These are phyloP conservation scores for Zymoseptoria brevis DNA, from an alignment of 2,329 filamentous ascomycete genomes.

Conservation along the genomic window DNA sequence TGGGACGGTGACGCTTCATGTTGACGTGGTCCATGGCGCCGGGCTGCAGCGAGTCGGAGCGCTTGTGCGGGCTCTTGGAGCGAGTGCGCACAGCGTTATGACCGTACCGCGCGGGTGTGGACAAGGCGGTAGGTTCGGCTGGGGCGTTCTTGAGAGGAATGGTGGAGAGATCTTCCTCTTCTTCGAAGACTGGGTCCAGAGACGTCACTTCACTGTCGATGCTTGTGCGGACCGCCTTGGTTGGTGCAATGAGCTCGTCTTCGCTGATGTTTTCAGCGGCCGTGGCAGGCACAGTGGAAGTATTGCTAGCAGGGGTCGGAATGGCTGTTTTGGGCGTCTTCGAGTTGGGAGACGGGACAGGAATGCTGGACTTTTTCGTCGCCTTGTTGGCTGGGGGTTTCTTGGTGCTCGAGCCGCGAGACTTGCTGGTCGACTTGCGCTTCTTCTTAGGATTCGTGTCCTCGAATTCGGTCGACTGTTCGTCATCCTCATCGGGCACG, in stretches of 20 bases:
- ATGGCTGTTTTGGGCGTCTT: neutral
- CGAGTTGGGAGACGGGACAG: neutral
- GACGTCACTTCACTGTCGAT: slow-evolving; percentile 22
- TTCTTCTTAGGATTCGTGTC: slow-evolving; percentile 22
- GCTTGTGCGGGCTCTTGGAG: slow-evolving; percentile 21
- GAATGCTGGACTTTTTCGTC: slow-evolving; percentile 2
- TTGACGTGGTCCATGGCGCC: slow-evolving; percentile 10
- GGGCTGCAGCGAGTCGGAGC: slow-evolving; percentile 11
- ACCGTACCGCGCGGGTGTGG: slow-evolving; percentile 23
- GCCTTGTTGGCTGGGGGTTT: slow-evolving; percentile 16
- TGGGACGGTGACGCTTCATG: slow-evolving; percentile 16
- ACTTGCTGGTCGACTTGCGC: slow-evolving; percentile 24
- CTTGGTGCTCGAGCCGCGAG: slow-evolving; percentile 5
- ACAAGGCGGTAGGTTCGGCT: slow-evolving; percentile 21
- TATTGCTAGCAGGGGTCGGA: neutral
- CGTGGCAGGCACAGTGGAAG: neutral
- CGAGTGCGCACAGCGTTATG: slow-evolving; percentile 16
- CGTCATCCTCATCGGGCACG: slow-evolving; percentile 3
- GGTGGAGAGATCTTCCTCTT: slow-evolving; percentile 23
- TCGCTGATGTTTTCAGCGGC: slow-evolving; percentile 22
- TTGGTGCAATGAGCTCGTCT: slow-evolving; percentile 15
- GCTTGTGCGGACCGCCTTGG: slow-evolving; percentile 7
- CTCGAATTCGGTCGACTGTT: slow-evolving; percentile 6
- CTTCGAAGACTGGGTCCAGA: slow-evolving; percentile 29
- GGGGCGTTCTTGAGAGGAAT: slow-evolving; percentile 21